These are phyloP conservation scores for Withania somnifera DNA, from an alignment of 305 asterid species.

Conservation along the genomic window DNA sequence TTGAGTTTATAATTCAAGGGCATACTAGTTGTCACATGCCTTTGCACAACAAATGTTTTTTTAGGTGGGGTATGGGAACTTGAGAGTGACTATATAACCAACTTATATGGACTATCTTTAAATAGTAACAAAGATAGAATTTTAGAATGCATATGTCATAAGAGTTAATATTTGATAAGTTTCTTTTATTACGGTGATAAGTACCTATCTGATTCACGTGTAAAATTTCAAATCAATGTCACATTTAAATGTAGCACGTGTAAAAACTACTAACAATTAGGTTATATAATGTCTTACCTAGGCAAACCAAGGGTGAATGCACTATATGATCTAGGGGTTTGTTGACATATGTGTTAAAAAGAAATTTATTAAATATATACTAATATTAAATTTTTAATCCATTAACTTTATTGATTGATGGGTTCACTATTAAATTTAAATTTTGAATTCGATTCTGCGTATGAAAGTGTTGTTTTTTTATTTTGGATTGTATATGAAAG, in stretches of 20 bases:
- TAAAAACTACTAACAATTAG: not conserved
- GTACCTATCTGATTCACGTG: not conserved
- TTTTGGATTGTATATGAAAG: too few relatives aligned
- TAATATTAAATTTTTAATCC: too few relatives aligned
- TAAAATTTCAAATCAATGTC: not conserved
- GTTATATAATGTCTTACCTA: not conserved
- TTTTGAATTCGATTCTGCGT: too few relatives aligned
- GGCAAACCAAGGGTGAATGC: too few relatives aligned
- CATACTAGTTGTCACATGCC: slow-evolving; percentile 3
- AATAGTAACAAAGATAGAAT: not conserved
- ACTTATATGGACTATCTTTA: not conserved
- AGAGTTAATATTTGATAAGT: not conserved
- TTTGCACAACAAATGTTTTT: not conserved
- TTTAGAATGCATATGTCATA: too few relatives aligned
- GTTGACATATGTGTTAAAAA: too few relatives aligned
- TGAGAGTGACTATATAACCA: not conserved
- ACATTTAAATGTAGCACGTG: not conserved
- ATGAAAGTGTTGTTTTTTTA: too few relatives aligned
- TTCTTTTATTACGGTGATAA: not conserved
- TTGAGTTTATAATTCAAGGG: slow-evolving; percentile 19
- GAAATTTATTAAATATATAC: too few relatives aligned
- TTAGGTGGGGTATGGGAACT: not conserved
- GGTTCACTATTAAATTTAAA: too few relatives aligned
- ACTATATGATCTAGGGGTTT: not conserved
- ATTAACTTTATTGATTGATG: too few relatives aligned